Percentiles rank a stretch among this genome's conserved stretches.
Evolutionary conservation across 2,329 filamentous ascomycete genomes (phyloP).

Genomic region (Cladophialophora psammophila): DNA sequence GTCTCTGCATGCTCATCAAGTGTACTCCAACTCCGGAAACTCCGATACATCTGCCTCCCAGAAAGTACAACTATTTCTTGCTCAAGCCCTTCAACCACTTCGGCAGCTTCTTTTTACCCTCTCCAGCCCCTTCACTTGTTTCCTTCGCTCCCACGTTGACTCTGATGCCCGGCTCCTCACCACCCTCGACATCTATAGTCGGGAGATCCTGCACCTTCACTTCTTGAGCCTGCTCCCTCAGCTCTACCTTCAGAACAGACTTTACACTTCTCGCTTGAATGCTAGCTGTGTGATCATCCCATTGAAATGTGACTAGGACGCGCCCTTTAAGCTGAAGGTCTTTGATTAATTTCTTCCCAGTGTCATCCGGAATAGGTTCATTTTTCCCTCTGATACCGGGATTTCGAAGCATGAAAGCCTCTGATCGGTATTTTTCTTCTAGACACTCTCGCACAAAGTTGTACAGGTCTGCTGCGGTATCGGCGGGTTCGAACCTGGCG

Average conservation of each 20-base stretch:
- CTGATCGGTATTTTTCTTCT: conserved; percentile 59
- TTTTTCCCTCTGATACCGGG: conserved; percentile 59
- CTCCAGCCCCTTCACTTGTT: conserved; percentile 47
- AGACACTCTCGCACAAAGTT: conserved; percentile 75
- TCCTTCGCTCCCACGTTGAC: conserved; percentile 45
- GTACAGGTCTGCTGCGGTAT: conserved; percentile 77
- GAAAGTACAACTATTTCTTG: conserved; percentile 65
- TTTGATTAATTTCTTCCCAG: conserved; percentile 64
- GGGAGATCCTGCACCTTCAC: conserved; percentile 69
- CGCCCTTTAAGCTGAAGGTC: conserved; percentile 74
- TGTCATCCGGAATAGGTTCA: conserved; percentile 50
- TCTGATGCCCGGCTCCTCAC: conserved; percentile 42
- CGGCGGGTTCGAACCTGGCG: conserved; percentile 70
- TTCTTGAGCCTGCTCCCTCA: conserved; percentile 69
- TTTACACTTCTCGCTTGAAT: conserved; percentile 59
- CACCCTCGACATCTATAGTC: conserved; percentile 50
- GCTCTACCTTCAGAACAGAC: conserved; percentile 67
- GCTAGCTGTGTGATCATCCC: conserved; percentile 70
- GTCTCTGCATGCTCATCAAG: not conserved
- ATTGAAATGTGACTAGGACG: conserved; percentile 78
- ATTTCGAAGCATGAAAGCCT: conserved; percentile 76
- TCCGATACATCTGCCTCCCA: not conserved
- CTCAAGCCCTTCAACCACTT: conserved; percentile 76
- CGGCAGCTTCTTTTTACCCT: conserved; percentile 58
- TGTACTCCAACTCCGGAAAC: not conserved